Evolutionary conservation across 495 filamentous ascomycete species (phyloP), one percentile per base, ranked within the genome.

Genomic region (Chaetomium cochliodes): DNA sequence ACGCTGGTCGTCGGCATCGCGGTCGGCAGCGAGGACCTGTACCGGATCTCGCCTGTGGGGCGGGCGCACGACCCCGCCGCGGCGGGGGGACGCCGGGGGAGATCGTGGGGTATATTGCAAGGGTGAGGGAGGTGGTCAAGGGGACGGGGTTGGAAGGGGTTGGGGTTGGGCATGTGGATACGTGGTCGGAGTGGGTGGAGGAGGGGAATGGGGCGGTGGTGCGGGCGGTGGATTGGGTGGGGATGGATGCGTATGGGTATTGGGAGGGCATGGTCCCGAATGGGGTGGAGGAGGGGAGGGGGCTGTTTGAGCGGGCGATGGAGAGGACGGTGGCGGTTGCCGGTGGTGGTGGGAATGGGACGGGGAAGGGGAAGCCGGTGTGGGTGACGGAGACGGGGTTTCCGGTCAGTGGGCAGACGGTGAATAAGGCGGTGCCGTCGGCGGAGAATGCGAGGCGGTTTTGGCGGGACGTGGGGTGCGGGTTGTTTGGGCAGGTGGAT

Each of bases 351-450:
- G 18, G 18, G 13, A 13, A n/a, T n/a, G 46, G 46, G 46, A 5
- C 5, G 20, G 18, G 20, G 18, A 50, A 9, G 8, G 12, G 81
- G 64, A 93, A 92, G 83, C 79, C 83, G 16, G 85, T 96, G 70
- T 93, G 92, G 88, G 82, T 96, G 66, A 96, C 92, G 25, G 92
- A 96, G 83, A 96, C 92, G 28, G 93, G 92, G 66, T 93, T 88
- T 83, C 92, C 92, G 62, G 86, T 90, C 26, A 85, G 78, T 65
- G 92, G 92, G 37, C 72, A 79, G 42, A 80, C 76, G 18, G 74
- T 83, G 65, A 85, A 84, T 63, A 72, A 85, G 44, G 91, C 88
- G 58, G 78, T 88, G 9, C 82, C 93, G 25, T 85, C 78, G 22
- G 56, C 74, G 28, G 79, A 77, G n/a, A 96, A 94, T 72, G 89